Evolutionary conservation across 768 basidiomycete genomes (phyloP), one percentile per base, ranked within the genome.

Genomic region (Chalciporus pseudorubinellus): DNA sequence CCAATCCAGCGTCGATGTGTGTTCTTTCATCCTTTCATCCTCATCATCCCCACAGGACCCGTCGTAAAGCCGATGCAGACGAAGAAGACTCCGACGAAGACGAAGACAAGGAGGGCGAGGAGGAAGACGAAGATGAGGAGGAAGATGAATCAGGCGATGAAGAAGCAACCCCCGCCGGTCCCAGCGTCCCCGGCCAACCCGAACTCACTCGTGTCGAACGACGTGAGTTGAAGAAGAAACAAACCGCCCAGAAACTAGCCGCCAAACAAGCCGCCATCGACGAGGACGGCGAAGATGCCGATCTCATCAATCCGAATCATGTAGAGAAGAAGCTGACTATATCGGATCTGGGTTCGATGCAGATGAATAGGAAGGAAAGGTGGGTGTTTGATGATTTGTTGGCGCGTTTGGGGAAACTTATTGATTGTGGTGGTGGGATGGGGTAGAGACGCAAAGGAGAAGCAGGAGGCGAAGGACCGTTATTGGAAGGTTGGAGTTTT

Each of bases 401-500:
- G n/a, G 34, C 10, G 13, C 10, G 29, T 3, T n/a, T n/a, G n/a
- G 12, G 29, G 10, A 12, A 6, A 11, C 20, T 28, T 21, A 14
- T 33, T 31, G 14, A 33, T 16, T 9, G 31, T 36, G n/a, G 14
- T 41, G 26, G 9, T 26, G 26, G 26, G 26, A 9, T 7, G 24
- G 8, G 33, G 9, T 55, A 94, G 94, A 57, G 95, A 97, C 65
- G 85, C 84, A 64, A 93, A 94, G 65, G 92, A 95, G 70, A 94
- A 93, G 74, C 79, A 88, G 61, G 92, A 93, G 1, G 90, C 92
- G 2, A 82, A 90, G 64, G 91, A 92, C 22, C 75, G 80, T 21
- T 95, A 95, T 68, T 85, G 85, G 85, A 92, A 95, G 81, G 87
- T 89, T 22, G 1, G 74, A 56, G 13, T 11, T 12, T 12, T 21